Evolutionary conservation across 441 rosid genomes (phyloP).

Genomic region (Populus hybrid): DNA sequence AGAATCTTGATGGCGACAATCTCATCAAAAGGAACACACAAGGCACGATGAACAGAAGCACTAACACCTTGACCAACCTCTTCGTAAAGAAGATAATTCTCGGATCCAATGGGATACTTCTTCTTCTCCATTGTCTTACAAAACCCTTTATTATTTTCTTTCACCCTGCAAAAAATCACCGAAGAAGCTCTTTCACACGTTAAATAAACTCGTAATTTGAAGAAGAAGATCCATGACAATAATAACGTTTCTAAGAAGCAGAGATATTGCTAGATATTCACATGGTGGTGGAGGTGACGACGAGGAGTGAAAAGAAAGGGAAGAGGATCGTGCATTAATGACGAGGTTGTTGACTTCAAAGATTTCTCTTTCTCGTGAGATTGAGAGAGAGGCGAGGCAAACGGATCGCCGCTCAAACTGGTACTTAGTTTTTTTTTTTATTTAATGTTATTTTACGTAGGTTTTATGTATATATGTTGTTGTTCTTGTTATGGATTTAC

Average conservation of each 20-base stretch:
- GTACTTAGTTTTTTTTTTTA: neutral
- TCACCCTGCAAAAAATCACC: neutral
- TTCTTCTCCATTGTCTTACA: constrained; percentile 62
- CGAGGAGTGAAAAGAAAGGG: neutral
- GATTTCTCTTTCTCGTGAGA: constrained; percentile 31
- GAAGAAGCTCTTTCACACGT: neutral
- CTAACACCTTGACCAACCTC: constrained; percentile 94
- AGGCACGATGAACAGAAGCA: constrained; percentile 83
- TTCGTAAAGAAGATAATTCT: constrained; percentile 66
- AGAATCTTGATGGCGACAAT: constrained; percentile 92
- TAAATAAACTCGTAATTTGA: neutral
- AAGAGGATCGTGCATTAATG: constrained; percentile 13
- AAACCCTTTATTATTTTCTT: neutral
- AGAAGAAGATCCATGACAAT: neutral
- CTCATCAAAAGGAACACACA: constrained; percentile 69
- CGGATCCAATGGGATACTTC: constrained; percentile 86
- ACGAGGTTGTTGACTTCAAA: neutral
- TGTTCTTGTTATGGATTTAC: neutral
- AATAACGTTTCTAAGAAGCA: neutral
- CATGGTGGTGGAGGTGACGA: neutral
- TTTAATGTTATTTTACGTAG: neutral
- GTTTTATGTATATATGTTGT: neutral
- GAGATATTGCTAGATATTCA: neutral
- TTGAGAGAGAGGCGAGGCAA: constrained; percentile 32
- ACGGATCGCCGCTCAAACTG: constrained; percentile 62